phyloP scores from a whole-genome alignment of 495 filamentous ascomycete species.

The Acidiella bohemica region DNA sequence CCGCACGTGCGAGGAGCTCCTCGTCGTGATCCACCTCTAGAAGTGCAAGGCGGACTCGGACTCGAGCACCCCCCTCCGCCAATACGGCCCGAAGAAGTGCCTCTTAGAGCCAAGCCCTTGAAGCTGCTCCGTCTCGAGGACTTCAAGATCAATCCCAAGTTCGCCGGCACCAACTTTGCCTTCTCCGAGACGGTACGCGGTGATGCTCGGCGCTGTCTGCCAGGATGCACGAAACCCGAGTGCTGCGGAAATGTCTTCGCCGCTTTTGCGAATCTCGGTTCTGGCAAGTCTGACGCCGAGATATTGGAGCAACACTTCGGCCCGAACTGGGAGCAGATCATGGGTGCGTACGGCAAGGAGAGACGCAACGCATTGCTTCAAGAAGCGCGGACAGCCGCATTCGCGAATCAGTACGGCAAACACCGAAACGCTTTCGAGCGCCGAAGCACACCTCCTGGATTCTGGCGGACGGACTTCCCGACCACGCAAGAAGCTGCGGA shows the following conservation, averaged over 20 bases:
- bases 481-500: slow-evolving; percentile 59
- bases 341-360: slow-evolving; percentile 19
- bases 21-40: too few species aligned
- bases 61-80: slow-evolving; percentile 9
- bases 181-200: slow-evolving; percentile 64
- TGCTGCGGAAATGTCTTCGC: slow-evolving; percentile 69
- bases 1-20: too few species aligned
- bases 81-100: slow-evolving; percentile 8
- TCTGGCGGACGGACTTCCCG: slow-evolving; percentile 82
- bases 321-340: slow-evolving; percentile 27
- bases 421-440: slow-evolving; percentile 66
- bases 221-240: slow-evolving; percentile 59
- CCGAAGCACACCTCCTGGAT: slow-evolving; percentile 61
- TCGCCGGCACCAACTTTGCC: slow-evolving; percentile 60
- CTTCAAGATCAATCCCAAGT: slow-evolving; percentile 77
- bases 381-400: slow-evolving; percentile 49
- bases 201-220: slow-evolving; percentile 57
- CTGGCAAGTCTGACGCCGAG: slow-evolving; percentile 33
- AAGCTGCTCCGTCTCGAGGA: slow-evolving; percentile 32
- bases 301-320: slow-evolving; percentile 59
- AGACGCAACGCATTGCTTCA: slow-evolving; percentile 47
- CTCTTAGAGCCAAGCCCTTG: slow-evolving; percentile 20
- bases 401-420: slow-evolving; percentile 60
- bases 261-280: slow-evolving; percentile 42
- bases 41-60: too few species aligned